Conservation (phyloP, 768 basidiomycete genomes). For the Suillus sp. region DNA sequence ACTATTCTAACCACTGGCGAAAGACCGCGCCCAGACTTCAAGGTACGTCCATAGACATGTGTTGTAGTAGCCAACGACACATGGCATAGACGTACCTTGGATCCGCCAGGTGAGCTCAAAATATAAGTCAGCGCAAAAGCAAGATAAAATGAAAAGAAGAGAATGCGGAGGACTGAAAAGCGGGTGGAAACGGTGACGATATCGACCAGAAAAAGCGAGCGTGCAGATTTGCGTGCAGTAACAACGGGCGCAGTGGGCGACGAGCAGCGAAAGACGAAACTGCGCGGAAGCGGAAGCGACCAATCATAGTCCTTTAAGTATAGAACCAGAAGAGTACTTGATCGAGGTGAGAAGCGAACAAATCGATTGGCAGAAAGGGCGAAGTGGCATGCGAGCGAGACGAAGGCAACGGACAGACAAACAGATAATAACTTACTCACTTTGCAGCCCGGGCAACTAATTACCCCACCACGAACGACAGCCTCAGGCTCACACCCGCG, state of each 20-base stretch:
- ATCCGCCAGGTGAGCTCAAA: not conserved
- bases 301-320: not conserved
- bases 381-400: not conserved
- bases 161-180: not conserved
- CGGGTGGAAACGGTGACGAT: not conserved
- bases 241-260: not conserved
- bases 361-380: not conserved
- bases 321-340: not conserved
- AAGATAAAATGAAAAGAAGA: not conserved
- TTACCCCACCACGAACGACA: not conserved
- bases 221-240: not conserved
- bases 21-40: not conserved
- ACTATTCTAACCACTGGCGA: not conserved
- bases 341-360: not conserved
- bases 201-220: not conserved
- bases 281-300: not conserved
- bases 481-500: not conserved
- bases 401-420: not conserved
- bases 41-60: not conserved
- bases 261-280: not conserved
- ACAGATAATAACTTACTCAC: not conserved
- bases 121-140: not conserved
- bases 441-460: not conserved
- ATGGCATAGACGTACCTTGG: not conserved
- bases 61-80: not conserved